Conservation (phyloP, 2,329 filamentous ascomycete species). For the Cladosporium sp. region DNA sequence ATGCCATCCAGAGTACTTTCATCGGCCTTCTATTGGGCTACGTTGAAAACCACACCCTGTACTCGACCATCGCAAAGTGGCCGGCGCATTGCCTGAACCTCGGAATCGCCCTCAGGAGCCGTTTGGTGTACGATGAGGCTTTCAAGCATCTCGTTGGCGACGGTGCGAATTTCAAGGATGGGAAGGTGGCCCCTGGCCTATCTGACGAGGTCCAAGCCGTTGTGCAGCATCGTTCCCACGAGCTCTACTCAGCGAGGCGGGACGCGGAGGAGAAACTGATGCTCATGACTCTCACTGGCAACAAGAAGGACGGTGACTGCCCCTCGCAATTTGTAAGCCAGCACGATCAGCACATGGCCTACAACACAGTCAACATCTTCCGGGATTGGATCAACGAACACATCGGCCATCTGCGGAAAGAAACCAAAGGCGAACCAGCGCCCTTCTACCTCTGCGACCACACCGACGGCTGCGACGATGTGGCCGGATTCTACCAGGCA, state of each 20-base stretch:
- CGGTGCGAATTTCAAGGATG: slow-evolving; percentile 26
- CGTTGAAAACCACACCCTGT: slow-evolving; percentile 22
- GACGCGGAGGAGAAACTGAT: slow-evolving; percentile 27
- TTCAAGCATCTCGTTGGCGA: slow-evolving; percentile 39
- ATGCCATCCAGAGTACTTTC: not conserved
- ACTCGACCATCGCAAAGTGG: slow-evolving; percentile 27
- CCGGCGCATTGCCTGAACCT: slow-evolving; percentile 38
- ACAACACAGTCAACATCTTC: slow-evolving; percentile 36
- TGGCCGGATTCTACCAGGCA: slow-evolving; percentile 33
- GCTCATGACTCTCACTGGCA: slow-evolving; percentile 26
- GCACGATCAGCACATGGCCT: slow-evolving; percentile 27
- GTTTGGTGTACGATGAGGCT: slow-evolving; percentile 38
- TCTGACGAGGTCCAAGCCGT: slow-evolving; percentile 21
- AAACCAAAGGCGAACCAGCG: not conserved
- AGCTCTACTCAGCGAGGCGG: slow-evolving; percentile 22
- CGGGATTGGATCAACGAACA: slow-evolving; percentile 32
- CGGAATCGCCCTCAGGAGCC: slow-evolving; percentile 31
- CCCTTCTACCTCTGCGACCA: slow-evolving; percentile 20
- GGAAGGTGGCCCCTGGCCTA: not conserved
- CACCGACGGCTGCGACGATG: not conserved
- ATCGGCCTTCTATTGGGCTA: not conserved
- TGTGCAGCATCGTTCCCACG: slow-evolving; percentile 24
- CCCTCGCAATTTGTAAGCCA: slow-evolving; percentile 12
- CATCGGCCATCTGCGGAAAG: slow-evolving; percentile 18
- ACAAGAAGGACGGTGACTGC: not conserved